Evolutionary conservation across 495 filamentous ascomycete genomes (phyloP).

Genomic region (Neurospora sp.): DNA sequence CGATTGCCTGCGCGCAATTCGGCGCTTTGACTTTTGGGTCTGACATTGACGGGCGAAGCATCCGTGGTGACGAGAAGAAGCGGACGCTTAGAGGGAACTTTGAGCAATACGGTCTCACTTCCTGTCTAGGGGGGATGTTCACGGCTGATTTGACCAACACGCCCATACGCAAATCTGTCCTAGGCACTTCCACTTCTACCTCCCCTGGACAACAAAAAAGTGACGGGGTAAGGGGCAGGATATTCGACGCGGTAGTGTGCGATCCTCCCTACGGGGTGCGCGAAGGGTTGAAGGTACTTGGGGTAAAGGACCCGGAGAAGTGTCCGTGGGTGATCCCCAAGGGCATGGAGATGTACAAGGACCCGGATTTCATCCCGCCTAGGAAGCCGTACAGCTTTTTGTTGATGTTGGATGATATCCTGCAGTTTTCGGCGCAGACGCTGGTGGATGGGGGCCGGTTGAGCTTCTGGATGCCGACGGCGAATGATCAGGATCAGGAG

Average conservation of each 20-base stretch:
- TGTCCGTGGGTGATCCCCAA: conserved; percentile 53
- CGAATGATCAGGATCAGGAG: conserved; percentile 64
- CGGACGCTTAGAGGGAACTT: conserved; percentile 64
- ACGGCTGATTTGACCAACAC: conserved; percentile 84
- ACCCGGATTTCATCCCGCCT: conserved; percentile 73
- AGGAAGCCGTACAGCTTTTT: conserved; percentile 86
- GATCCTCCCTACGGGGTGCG: conserved; percentile 97
- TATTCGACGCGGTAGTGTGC: conserved; percentile 88
- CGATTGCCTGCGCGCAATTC: conserved; percentile 79
- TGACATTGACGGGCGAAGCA: conserved; percentile 85
- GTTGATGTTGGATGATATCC: conserved; percentile 79
- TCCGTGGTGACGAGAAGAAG: conserved; percentile 53
- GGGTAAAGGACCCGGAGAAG: conserved; percentile 56
- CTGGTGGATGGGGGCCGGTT: conserved; percentile 48
- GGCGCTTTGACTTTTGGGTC: conserved; percentile 71
- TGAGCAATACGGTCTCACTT: conserved; percentile 63
- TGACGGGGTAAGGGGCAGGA: conserved; percentile 28
- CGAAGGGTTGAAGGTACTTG: conserved; percentile 82
- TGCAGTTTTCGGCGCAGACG: conserved; percentile 67
- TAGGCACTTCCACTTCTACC: neutral
- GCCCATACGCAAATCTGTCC: conserved; percentile 47
- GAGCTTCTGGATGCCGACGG: conserved; percentile 87
- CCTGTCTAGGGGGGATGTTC: conserved; percentile 62
- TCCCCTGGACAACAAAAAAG: neutral
- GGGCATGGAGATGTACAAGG: conserved; percentile 63